These are phyloP conservation scores for Xylaria longipes DNA, from an alignment of 495 filamentous ascomycete species.

Conservation along the genomic window DNA sequence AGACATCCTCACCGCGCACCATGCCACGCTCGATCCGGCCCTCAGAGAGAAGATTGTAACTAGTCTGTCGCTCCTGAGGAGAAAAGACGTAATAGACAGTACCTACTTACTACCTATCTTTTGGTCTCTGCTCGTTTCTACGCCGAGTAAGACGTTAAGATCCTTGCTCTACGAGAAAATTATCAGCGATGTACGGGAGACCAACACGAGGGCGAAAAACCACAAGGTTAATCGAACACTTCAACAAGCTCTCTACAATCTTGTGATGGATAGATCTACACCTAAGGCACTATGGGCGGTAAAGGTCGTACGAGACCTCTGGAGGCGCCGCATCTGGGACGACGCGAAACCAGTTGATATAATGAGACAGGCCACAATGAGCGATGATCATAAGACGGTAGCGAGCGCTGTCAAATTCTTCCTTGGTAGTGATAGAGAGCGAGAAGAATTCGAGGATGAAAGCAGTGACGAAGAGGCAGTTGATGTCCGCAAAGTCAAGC, in stretches of 20 bases:
- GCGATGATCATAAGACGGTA: constrained; percentile 88
- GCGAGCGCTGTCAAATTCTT: constrained; percentile 90
- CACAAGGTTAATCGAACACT: constrained; percentile 92
- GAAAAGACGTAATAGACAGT: constrained; percentile 92
- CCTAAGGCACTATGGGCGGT: constrained; percentile 93
- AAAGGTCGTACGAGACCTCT: constrained; percentile 84
- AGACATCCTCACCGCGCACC: constrained; percentile 78
- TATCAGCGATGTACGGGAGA: constrained; percentile 82
- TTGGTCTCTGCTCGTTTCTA: constrained; percentile 88
- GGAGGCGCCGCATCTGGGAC: constrained; percentile 88
- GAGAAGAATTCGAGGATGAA: constrained; percentile 89
- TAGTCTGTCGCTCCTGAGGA: constrained; percentile 82
- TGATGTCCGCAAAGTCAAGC: constrained; percentile 80
- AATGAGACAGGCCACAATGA: constrained; percentile 87
- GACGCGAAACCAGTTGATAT: constrained; percentile 88
- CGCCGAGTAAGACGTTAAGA: constrained; percentile 85
- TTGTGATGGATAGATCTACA: constrained; percentile 83
- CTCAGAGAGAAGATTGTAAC: constrained; percentile 93
- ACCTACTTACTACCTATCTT: constrained; percentile 80
- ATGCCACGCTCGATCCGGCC: constrained; percentile 78
- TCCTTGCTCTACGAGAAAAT: constrained; percentile 89
- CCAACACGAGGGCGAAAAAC: constrained; percentile 84
- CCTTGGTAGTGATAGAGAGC: constrained; percentile 81
- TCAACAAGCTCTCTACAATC: constrained; percentile 89
- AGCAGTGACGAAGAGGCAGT: constrained; percentile 80